These are phyloP conservation scores for Allantophomopsis lycopodina DNA, from an alignment of 2,329 filamentous ascomycete genomes.

Conservation along the genomic window DNA sequence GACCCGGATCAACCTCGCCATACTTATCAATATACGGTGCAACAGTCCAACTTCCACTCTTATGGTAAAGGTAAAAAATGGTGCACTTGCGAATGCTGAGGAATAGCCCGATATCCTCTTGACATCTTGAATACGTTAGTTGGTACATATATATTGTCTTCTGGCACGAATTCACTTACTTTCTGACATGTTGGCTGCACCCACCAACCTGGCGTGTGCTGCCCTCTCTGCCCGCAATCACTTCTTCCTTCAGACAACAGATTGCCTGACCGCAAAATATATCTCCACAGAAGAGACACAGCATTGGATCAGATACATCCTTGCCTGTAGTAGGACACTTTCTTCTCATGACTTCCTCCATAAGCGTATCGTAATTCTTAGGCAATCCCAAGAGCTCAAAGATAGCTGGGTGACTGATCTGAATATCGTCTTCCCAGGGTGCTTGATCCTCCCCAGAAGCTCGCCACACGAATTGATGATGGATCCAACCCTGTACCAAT, in stretches of 20 bases:
- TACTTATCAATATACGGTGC: constrained; percentile 94
- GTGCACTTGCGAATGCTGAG: constrained; percentile 96
- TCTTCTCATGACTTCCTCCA: constrained; percentile 77
- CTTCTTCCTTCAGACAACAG: constrained; percentile 64
- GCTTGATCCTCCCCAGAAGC: background rate
- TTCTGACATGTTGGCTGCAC: constrained; percentile 79
- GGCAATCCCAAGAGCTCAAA: constrained; percentile 90
- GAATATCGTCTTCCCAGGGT: constrained; percentile 5
- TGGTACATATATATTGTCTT: background rate
- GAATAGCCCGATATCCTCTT: constrained; percentile 81
- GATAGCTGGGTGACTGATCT: constrained; percentile 71
- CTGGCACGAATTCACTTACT: constrained; percentile 37
- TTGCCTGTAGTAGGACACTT: constrained; percentile 83
- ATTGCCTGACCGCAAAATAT: constrained; percentile 91
- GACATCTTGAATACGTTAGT: constrained; percentile 45
- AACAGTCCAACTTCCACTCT: constrained; percentile 69
- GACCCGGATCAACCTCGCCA: constrained; percentile 85
- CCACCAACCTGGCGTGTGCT: constrained; percentile 48
- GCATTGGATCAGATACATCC: constrained; percentile 77
- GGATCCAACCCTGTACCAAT: constrained; percentile 59
- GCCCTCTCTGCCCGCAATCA: constrained; percentile 15
- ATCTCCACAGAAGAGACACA: constrained; percentile 93
- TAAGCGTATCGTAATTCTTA: constrained; percentile 81
- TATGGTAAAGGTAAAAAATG: constrained; percentile 72
- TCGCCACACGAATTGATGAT: constrained; percentile 26